Base-by-base conservation (phyloP, 208 protist species). In the Angomonas deanei region DNA sequence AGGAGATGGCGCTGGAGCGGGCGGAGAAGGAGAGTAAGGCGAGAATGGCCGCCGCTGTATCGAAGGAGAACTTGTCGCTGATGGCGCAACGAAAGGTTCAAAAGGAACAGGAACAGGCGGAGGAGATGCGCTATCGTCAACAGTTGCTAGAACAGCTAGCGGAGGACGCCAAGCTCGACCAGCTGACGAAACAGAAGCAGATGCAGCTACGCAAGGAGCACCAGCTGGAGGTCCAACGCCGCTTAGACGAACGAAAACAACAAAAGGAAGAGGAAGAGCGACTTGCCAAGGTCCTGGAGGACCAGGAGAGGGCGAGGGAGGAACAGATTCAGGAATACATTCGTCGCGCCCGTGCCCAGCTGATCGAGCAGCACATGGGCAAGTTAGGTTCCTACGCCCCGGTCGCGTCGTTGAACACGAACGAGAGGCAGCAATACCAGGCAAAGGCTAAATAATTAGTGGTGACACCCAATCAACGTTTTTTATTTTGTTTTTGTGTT, bases 241-340 rank as follows among this genome's bases (percentile, higher is more conserved):
- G 88, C 24, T 59, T 98, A 28, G 88, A 93, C 30, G 81, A 92
- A 63, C 81, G 86, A 38, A 61, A 76, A 23, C 64, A 58, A 24
- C 76, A 84, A n/a, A 87, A 91, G 61, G 87, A 90, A 31, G 66
- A 80, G 50, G 91, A 97, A 66, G 73, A 75, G 50, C 64, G 75
- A 33, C 68, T 82, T 15, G 82, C 79, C 39, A 70, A 70, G 33
- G 57, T 87, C 50, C 80, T 88, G 6, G 80, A 86, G 8, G 80
- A 79, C 52, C 60, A 78, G 36, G 82, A 87, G 27, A 55, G 53
- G 34, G 72, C 73, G 26, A 55, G 66, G 10, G 83, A 89, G 54
- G 78, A 86, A 48, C 74, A 96, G 68, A 66, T 92, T 15, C 78
- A 84, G 47, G 84, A 83, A 60, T 94, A 92, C 70, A 89, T 94